A percentile compares a stretch with the other conserved stretches of the same genome.
Evolutionary conservation across 192 early-diverging fungal species (phyloP).

Genomic region (Geranomyces variabilis): DNA sequence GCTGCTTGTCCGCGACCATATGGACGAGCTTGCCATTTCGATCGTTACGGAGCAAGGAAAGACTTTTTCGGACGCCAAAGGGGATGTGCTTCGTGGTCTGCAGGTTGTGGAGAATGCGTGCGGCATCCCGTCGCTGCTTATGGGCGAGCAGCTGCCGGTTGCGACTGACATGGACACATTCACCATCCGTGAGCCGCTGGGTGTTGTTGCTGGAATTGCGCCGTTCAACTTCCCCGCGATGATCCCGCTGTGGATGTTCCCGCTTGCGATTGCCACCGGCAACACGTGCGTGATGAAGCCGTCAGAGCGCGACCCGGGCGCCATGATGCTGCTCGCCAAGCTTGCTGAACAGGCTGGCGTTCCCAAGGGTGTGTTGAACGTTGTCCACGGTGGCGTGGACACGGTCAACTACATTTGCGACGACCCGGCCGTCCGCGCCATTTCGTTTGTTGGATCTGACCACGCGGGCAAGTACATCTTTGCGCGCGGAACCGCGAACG

Average conservation of each 20-base stretch:
- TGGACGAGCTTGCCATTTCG: slow-evolving; percentile 75
- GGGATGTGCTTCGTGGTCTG: slow-evolving; percentile 88
- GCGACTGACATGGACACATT: slow-evolving; percentile 95
- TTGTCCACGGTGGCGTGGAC: slow-evolving; percentile 85
- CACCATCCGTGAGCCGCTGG: slow-evolving; percentile 86
- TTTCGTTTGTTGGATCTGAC: slow-evolving; percentile 94
- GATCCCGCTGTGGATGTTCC: slow-evolving; percentile 90
- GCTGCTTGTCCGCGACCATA: slow-evolving; percentile 77
- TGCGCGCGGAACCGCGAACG: slow-evolving; percentile 80
- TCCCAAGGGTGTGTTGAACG: slow-evolving; percentile 87
- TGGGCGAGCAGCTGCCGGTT: slow-evolving; percentile 84
- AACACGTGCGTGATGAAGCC: slow-evolving; percentile 94
- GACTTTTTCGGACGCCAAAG: slow-evolving; percentile 87
- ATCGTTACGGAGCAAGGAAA: slow-evolving; percentile 93
- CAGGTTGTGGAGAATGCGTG: slow-evolving; percentile 89
- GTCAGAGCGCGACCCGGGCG: slow-evolving; percentile 91
- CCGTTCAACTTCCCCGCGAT: slow-evolving; percentile 99
- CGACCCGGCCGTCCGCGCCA: slow-evolving; percentile 82
- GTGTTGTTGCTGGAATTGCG: slow-evolving; percentile 91
- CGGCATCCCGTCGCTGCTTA: slow-evolving; percentile 74
- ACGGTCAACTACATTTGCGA: slow-evolving; percentile 92
- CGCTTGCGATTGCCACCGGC: slow-evolving; percentile 87
- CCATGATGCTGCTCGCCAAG: slow-evolving; percentile 84
- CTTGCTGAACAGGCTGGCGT: slow-evolving; percentile 89
- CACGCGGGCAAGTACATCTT: slow-evolving; percentile 88